Conservation (phyloP, 2,329 filamentous ascomycete genomes). For the Elsinoe fawcettii region DNA sequence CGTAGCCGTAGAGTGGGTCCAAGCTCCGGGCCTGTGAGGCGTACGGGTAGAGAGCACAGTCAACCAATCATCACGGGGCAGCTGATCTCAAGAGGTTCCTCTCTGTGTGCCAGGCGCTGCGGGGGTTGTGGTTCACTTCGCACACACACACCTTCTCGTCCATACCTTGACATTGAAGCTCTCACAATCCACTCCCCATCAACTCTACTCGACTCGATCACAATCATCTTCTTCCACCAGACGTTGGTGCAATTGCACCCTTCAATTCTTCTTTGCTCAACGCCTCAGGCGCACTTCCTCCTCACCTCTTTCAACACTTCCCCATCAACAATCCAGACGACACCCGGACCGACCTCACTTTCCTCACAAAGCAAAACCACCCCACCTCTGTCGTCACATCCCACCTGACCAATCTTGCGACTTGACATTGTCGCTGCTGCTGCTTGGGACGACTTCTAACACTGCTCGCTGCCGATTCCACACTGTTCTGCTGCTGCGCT, state of each 20-base stretch:
- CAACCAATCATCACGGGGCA: constrained; percentile 8
- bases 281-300: not conserved
- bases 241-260: constrained; percentile 5
- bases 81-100: not conserved
- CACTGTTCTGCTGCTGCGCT: not conserved
- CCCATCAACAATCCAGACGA: constrained; percentile 10
- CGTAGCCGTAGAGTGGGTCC: constrained; percentile 11
- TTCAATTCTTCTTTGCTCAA: not conserved
- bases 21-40: constrained; percentile 13
- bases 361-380: constrained; percentile 2
- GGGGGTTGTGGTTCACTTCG: not conserved
- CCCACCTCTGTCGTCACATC: constrained; percentile 9
- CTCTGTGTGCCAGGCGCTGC: not conserved
- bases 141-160: constrained; percentile 4
- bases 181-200: not conserved
- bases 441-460: not conserved
- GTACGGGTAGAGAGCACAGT: not conserved
- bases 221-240: not conserved
- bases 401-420: constrained; percentile 3
- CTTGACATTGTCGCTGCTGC: constrained; percentile 1
- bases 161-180: not conserved
- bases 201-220: not conserved
- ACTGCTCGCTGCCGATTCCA: not conserved
- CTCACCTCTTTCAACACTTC: not conserved
- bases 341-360: constrained; percentile 5